Percentiles rank a stretch among this genome's conserved stretches.
Conservation (phyloP, 441 rosid genomes). For the Bocquillonia castaneifolia region DNA sequence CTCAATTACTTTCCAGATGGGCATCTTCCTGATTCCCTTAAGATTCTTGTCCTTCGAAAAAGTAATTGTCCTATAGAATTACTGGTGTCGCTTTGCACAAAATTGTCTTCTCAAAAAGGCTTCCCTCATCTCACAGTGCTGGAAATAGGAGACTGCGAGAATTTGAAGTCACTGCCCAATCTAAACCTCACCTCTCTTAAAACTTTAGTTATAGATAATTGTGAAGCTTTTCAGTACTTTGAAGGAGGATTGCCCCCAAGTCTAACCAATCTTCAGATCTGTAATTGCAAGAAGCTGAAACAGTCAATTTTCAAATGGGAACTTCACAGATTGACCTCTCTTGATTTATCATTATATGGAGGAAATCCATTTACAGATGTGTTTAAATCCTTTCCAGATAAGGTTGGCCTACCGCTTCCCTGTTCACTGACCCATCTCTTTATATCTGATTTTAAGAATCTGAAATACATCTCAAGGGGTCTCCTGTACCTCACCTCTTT, state of each 20-base stretch:
- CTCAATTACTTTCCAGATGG: too few species aligned
- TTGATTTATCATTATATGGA: background rate
- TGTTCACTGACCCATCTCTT: background rate
- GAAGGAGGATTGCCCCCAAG: conserved; percentile 29
- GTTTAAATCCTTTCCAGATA: conserved; percentile 18
- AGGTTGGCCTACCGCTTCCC: conserved; percentile 22
- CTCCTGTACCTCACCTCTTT: conserved; percentile 14
- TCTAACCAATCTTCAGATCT: conserved; percentile 13
- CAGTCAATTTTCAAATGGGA: conserved; percentile 17
- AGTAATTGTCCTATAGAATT: too few species aligned
- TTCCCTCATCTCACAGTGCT: background rate
- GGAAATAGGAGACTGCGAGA: conserved; percentile 14
- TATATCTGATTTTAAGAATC: background rate
- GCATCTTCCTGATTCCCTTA: too few species aligned
- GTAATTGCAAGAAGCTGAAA: background rate
- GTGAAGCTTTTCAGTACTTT: too few species aligned
- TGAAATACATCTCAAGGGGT: conserved; percentile 6
- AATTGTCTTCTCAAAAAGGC: too few species aligned
- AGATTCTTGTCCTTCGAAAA: too few species aligned
- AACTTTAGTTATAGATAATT: conserved; percentile 13
- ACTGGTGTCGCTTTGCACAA: too few species aligned
- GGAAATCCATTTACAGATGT: background rate
- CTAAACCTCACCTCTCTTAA: conserved; percentile 27
- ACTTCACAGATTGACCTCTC: conserved; percentile 18
- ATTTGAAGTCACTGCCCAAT: conserved; percentile 26